Percentiles rank a stretch among this genome's conserved stretches.
Conservation (phyloP, 768 basidiomycete genomes). For the Tephrocybe rancida region DNA sequence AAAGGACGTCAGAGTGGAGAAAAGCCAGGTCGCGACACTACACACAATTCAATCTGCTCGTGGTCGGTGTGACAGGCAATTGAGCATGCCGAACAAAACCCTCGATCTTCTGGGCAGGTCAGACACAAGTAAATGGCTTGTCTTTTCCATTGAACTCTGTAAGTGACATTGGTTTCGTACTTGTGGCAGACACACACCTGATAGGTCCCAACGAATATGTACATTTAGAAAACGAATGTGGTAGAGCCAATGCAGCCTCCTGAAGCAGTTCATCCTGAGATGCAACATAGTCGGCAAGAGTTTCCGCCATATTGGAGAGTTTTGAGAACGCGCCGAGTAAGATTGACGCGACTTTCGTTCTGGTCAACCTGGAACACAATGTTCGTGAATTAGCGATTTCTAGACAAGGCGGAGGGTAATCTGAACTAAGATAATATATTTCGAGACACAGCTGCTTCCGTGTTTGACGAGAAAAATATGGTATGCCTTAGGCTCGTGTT, state of each 20-base stretch:
- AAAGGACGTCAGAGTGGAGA: neutral
- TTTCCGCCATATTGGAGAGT: slow-evolving; percentile 21
- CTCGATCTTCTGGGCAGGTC: slow-evolving; percentile 67
- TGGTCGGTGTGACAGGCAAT: slow-evolving; percentile 87
- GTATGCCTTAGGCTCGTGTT: no score
- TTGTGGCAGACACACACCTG: slow-evolving; percentile 32
- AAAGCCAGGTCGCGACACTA: neutral
- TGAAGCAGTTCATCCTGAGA: slow-evolving; percentile 51
- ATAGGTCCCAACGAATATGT: slow-evolving; percentile 61
- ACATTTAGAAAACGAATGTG: slow-evolving; percentile 66
- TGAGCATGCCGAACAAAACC: slow-evolving; percentile 83
- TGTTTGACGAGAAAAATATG: no score
- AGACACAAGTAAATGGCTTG: slow-evolving; percentile 85
- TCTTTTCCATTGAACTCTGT: slow-evolving; percentile 31
- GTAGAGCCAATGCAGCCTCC: slow-evolving; percentile 60
- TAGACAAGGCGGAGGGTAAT: no score
- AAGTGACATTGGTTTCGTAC: slow-evolving; percentile 1
- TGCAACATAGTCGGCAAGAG: slow-evolving; percentile 46
- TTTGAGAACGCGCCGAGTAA: neutral
- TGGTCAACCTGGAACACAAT: neutral
- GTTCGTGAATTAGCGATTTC: neutral
- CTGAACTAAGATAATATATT: no score
- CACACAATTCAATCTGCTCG: slow-evolving; percentile 79
- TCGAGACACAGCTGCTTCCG: no score
- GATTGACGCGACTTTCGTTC: neutral